These are phyloP conservation scores for Trametes meyenii DNA, from an alignment of 768 basidiomycete species.

Conservation along the genomic window DNA sequence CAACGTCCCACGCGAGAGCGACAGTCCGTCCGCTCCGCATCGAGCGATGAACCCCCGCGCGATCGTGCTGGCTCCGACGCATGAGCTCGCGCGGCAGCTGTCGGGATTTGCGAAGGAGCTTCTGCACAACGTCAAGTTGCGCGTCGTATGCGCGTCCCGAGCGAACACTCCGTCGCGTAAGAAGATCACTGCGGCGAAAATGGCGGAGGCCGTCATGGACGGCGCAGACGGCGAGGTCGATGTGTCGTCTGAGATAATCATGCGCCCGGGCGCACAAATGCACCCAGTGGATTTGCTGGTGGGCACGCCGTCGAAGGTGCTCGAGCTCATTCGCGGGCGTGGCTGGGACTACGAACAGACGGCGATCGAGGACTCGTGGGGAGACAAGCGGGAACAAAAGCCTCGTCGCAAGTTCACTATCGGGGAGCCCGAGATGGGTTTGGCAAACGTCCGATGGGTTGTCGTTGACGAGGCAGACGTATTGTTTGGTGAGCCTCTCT, in stretches of 20 bases:
- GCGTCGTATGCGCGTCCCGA: constrained; percentile 70
- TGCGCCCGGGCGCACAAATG: constrained; percentile 19
- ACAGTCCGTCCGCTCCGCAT: constrained; percentile 8
- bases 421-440: constrained; percentile 57
- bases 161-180: constrained; percentile 46
- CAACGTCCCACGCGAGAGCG: constrained; percentile 5
- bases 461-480: constrained; percentile 92
- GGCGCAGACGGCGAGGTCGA: constrained; percentile 28
- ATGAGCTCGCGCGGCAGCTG: constrained; percentile 85
- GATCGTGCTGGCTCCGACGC: constrained; percentile 83
- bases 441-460: constrained; percentile 83
- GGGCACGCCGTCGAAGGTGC: constrained; percentile 63
- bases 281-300: constrained; percentile 58
- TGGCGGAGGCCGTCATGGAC: constrained; percentile 40
- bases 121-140: constrained; percentile 73
- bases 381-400: constrained; percentile 28
- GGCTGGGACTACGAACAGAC: constrained; percentile 50
- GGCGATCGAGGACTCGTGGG: constrained; percentile 29
- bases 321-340: constrained; percentile 59
- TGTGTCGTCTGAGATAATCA: constrained; percentile 29
- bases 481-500: constrained; percentile 67
- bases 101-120: constrained; percentile 74
- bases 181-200: constrained; percentile 48
- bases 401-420: constrained; percentile 44
- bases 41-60: constrained; percentile 68